These are phyloP conservation scores for Boletus edulis DNA, from an alignment of 768 basidiomycete species.

Conservation along the genomic window DNA sequence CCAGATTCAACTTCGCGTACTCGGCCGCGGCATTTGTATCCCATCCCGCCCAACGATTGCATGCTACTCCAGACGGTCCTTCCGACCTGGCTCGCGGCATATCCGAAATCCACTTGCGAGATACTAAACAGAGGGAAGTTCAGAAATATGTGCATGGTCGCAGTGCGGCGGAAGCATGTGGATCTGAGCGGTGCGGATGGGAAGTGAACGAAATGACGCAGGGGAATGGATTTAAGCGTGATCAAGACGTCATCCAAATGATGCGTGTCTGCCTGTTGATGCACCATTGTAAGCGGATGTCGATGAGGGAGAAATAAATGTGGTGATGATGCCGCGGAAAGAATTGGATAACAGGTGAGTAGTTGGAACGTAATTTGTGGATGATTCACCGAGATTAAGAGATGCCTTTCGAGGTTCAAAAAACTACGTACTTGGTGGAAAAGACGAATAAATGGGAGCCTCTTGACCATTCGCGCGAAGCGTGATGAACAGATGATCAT, in stretches of 20 bases:
- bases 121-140: constrained; percentile 31
- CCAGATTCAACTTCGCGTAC: constrained; percentile 36
- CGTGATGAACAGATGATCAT: too few relatives aligned
- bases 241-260: constrained; percentile 14
- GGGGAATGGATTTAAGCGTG: constrained; percentile 56
- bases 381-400: background rate
- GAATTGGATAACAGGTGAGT: constrained; percentile 42
- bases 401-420: constrained; percentile 22
- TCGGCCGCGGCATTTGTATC: constrained; percentile 47
- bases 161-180: constrained; percentile 15
- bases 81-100: constrained; percentile 56
- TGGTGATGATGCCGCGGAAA: constrained; percentile 52
- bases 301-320: constrained; percentile 39
- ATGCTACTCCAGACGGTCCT: constrained; percentile 63
- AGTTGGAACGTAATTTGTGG: constrained; percentile 18
- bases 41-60: constrained; percentile 61
- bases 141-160: constrained; percentile 23
- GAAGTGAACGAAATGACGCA: constrained; percentile 60
- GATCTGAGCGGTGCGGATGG: constrained; percentile 30
- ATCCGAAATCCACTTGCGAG: constrained; percentile 50
- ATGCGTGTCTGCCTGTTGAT: constrained; percentile 25
- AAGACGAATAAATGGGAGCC: background rate
- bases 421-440: background rate
- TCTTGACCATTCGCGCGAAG: background rate
- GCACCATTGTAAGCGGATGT: background rate